Base-by-base conservation (phyloP, 2,329 filamentous ascomycete genomes). In the Drechslerella dactyloides region DNA sequence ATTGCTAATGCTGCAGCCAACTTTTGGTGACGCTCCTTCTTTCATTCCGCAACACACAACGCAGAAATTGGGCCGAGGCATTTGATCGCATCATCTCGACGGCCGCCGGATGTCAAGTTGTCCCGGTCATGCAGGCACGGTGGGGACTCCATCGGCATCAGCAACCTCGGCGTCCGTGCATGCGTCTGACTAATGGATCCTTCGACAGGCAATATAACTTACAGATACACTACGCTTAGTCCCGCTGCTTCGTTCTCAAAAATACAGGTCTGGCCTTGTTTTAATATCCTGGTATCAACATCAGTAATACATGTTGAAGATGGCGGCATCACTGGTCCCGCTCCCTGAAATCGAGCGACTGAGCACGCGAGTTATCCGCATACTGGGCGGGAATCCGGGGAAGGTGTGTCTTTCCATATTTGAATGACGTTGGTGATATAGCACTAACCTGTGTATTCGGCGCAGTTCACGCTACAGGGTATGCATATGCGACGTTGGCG, bases 311-410 rank as follows among this genome's bases (percentile, higher is more conserved):
- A 63, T 63, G 59, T 63, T 13, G 59, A 63, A 40, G 50, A 63
- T 63, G 59, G 50, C 59, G 27, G 15, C 59, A 3, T n/a, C 64
- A 81, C 83, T 92, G 5, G 83, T 85, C 27, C 79, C 84, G 17
- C 84, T 97, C 13, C 87, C 88, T 2, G 86, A 89, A 72, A 85
- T 96, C 56, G 87, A 93, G 80, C 86, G 89, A 72, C 83, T 97
- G 61, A 93, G 90, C 77, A 85, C 89, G 19, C 82, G 85, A 13
- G 89, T 93, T 50, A 89, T 96, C 74, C 86, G 94, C 63, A 90
- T 99, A 73, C 83, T 97, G 17, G 94, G 89, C 68, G 91, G 90
- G 7, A 99, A 99, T 80, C 93, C 94, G 11, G 87, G 90, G 78
- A 97, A 96, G 82, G 87, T 87, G 76, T 78, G 80, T 57, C 11